Evolutionary conservation across 139 green algal species (phyloP).

Genomic region (Raphidocelis subcapitata): DNA sequence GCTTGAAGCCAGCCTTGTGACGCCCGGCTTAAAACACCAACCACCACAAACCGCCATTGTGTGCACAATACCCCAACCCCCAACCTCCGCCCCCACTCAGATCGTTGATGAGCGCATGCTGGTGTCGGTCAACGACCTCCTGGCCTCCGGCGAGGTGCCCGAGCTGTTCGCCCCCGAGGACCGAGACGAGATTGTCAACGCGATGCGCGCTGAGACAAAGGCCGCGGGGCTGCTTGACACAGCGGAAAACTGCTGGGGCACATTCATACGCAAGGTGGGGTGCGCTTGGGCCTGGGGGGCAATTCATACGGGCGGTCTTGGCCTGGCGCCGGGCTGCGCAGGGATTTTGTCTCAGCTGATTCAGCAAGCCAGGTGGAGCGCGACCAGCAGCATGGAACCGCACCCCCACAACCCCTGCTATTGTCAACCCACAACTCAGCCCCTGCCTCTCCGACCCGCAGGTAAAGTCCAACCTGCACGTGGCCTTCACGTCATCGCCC

Average conservation of each 20-base stretch:
- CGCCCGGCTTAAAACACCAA: too few relatives aligned
- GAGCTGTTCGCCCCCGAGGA: slow-evolving; percentile 88
- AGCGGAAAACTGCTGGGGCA: slow-evolving; percentile 80
- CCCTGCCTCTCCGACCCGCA: slow-evolving; percentile 12
- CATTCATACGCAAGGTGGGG: slow-evolving; percentile 75
- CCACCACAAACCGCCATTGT: too few relatives aligned
- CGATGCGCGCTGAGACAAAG: slow-evolving; percentile 82
- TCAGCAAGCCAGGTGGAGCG: not conserved
- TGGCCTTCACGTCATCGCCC: slow-evolving; percentile 83
- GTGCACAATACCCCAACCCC: too few relatives aligned
- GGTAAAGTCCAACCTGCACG: slow-evolving; percentile 77
- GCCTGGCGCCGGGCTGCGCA: too few relatives aligned
- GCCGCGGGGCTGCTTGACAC: slow-evolving; percentile 75
- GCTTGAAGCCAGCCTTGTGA: too few relatives aligned
- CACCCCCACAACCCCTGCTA: slow-evolving; percentile 12
- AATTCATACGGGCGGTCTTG: not conserved
- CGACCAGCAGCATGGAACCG: slow-evolving; percentile 2
- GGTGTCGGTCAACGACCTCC: slow-evolving; percentile 88
- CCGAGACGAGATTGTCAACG: slow-evolving; percentile 87
- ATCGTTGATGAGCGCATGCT: slow-evolving; percentile 88
- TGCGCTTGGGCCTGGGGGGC: not conserved
- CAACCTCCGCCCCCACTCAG: too few relatives aligned
- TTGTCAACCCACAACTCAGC: too few relatives aligned
- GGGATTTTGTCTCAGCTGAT: not conserved
- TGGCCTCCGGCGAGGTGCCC: slow-evolving; percentile 83